phyloP scores from a whole-genome alignment of 495 filamentous ascomycete species.

The Xylaria flabelliformis region DNA sequence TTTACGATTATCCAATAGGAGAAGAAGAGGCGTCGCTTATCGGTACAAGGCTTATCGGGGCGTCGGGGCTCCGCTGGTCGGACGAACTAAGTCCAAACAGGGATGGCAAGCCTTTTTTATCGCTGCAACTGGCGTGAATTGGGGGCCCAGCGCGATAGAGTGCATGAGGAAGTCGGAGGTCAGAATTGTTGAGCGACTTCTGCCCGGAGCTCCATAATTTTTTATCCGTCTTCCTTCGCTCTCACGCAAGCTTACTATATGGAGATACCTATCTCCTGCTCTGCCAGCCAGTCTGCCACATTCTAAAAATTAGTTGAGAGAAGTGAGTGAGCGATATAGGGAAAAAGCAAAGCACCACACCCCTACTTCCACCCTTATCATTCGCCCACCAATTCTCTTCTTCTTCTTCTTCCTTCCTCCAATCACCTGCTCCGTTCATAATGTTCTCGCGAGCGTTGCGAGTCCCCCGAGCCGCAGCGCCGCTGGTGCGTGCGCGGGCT shows the following conservation, averaged over 20 bases:
- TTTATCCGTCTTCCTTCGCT: slow-evolving; percentile 11
- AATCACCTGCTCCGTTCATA: slow-evolving; percentile 22
- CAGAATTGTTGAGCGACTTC: slow-evolving; percentile 30
- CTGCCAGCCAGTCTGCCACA: not conserved
- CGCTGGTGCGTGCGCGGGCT: slow-evolving; percentile 48
- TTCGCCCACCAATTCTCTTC: slow-evolving; percentile 13
- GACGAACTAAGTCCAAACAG: slow-evolving; percentile 22
- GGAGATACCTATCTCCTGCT: not conserved
- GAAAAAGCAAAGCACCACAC: slow-evolving; percentile 5
- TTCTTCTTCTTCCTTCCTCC: slow-evolving; percentile 6
- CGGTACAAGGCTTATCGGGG: slow-evolving; percentile 16
- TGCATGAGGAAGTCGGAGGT: slow-evolving; percentile 10
- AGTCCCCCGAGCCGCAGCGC: slow-evolving; percentile 50
- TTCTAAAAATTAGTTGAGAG: slow-evolving; percentile 4
- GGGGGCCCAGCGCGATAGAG: not conserved
- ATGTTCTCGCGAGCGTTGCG: slow-evolving; percentile 63
- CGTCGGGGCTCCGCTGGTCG: slow-evolving; percentile 26
- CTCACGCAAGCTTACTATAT: slow-evolving; percentile 17
- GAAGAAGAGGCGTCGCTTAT: not conserved
- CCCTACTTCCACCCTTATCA: not conserved
- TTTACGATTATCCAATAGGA: not conserved
- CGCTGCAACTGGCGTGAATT: not conserved
- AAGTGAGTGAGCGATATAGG: slow-evolving; percentile 4
- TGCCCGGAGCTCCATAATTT: slow-evolving; percentile 28
- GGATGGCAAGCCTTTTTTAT: not conserved